Evolutionary conservation across 2,329 filamentous ascomycete species (phyloP), one percentile per base, ranked within the genome.

Genomic region (Xylaria sp.): DNA sequence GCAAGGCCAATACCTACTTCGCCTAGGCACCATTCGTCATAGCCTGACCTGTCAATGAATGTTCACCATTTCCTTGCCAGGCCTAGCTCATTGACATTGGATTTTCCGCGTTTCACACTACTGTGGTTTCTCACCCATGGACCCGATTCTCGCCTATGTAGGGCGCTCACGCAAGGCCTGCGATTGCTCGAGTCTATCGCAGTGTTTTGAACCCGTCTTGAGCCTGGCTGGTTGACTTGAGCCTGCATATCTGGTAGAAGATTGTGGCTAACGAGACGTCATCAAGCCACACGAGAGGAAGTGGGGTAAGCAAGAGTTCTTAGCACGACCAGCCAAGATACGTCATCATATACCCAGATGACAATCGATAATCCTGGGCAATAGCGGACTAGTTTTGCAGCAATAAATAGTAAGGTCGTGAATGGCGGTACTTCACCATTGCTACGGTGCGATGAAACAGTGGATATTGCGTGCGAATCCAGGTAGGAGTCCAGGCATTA

Each of bases 231-330:
- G 15, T 38, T 62, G 31, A 51, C 27, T 27, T 36, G 38, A 20
- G 36, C 44, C 36, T 55, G 49, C 61, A 59, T 29, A 33, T 33
- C n/a, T 61, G 20, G 33, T 11, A 50, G 9, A 56, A 44, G 61
- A 22, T 51, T 67, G 55, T 67, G 61, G 65, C 64, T 59, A 42
- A 51, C 25, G 27, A 49, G 53, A 64, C 65, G 61, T 67, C 61
- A 65, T 67, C 50, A 63, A 67, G 65, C 65, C 65, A 64, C 65
- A 55, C 25, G 31, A n/a, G 6, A n/a, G 22, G n/a, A 22, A 15
- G 42, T 39, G 36, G 44, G 27, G 44, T 53, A 51, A 20, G 33
- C 63, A 61, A 49, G 27, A 61, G 25, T 20, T 61, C 36, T 53
- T 39, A 29, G 64, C 42, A 6, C 22, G 31, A 22, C 20, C 13